These are phyloP conservation scores for Epichloe glyceriae DNA, from an alignment of 2,329 filamentous ascomycete genomes.

Conservation along the genomic window DNA sequence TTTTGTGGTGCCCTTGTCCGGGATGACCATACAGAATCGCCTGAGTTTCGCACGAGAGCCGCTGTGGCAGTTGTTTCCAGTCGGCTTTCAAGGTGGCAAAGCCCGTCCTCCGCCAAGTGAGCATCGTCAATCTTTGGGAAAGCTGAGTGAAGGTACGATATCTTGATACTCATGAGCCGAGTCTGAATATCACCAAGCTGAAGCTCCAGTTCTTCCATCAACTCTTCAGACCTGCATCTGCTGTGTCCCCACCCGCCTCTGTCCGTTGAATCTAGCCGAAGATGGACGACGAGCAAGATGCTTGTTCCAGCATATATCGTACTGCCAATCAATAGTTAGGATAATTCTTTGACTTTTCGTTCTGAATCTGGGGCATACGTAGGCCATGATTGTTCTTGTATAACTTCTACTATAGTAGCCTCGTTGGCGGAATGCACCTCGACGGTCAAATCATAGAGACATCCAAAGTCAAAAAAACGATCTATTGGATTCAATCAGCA, in stretches of 20 bases:
- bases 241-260: constrained; percentile 11
- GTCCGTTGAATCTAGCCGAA: constrained; percentile 20
- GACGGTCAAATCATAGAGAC: constrained; percentile 34
- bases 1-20: constrained; percentile 22
- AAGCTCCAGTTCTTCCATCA: constrained; percentile 45
- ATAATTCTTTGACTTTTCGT: background rate
- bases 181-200: constrained; percentile 37
- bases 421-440: constrained; percentile 29
- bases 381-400: constrained; percentile 30
- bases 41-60: constrained; percentile 34
- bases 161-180: constrained; percentile 36
- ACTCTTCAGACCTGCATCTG: constrained; percentile 35
- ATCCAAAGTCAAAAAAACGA: constrained; percentile 28
- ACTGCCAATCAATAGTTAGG: constrained; percentile 16
- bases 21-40: constrained; percentile 39
- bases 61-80: constrained; percentile 41
- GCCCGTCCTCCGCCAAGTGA: constrained; percentile 15
- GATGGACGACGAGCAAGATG: constrained; percentile 35
- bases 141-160: constrained; percentile 44
- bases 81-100: constrained; percentile 30
- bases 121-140: constrained; percentile 27
- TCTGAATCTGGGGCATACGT: constrained; percentile 17
- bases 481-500: constrained; percentile 13
- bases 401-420: constrained; percentile 31
- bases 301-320: constrained; percentile 30